Conservation (phyloP, 2,329 filamentous ascomycete species). For the Aspergillus melleus region DNA sequence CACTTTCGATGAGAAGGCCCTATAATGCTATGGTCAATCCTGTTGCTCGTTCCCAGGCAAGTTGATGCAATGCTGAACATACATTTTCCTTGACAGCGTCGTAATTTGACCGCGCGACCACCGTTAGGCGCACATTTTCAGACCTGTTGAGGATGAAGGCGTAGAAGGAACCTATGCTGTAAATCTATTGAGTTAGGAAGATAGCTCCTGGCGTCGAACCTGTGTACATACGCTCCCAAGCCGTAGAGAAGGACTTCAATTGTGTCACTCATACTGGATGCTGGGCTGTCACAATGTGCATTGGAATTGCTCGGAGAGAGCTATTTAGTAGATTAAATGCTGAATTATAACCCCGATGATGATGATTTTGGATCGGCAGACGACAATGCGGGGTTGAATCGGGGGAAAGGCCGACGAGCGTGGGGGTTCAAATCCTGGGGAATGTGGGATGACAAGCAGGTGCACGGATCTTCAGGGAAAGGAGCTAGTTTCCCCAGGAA, state of each 20-base stretch:
- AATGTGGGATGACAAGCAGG: neutral
- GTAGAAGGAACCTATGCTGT: conserved; percentile 59
- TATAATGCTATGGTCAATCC: conserved; percentile 13
- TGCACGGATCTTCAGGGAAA: neutral
- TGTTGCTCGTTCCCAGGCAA: neutral
- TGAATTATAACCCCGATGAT: neutral
- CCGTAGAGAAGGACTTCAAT: conserved; percentile 53
- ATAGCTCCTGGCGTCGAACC: neutral
- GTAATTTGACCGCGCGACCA: conserved; percentile 48
- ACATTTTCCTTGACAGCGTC: conserved; percentile 43
- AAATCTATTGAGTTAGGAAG: neutral
- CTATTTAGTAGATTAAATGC: neutral
- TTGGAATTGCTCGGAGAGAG: too few species aligned
- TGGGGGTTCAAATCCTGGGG: conserved; percentile 1
- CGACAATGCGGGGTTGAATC: conserved; percentile 4
- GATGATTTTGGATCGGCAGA: neutral
- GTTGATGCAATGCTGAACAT: neutral
- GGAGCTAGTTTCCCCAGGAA: neutral
- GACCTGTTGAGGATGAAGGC: conserved; percentile 52
- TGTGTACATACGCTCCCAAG: conserved; percentile 52
- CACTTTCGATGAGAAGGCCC: conserved; percentile 43
- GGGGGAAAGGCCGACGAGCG: conserved; percentile 3
- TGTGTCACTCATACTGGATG: conserved; percentile 26
- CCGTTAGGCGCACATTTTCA: conserved; percentile 40
- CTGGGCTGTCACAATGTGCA: too few species aligned